phyloP scores from a whole-genome alignment of 108 stramenopile species.

The Pinguiococcus pyrenoidosus region DNA sequence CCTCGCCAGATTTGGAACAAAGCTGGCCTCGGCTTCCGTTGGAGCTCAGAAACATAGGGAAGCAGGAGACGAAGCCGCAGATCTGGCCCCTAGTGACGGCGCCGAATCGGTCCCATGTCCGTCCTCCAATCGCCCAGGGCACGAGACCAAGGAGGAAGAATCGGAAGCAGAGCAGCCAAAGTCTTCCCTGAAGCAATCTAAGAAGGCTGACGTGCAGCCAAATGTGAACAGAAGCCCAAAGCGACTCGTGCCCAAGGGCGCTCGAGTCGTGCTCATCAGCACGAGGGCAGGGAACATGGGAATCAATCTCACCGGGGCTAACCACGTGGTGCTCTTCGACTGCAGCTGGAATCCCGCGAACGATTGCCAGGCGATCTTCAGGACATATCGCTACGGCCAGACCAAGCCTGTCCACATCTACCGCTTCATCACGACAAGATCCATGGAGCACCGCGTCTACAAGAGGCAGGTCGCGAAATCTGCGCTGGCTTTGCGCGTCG shows the following conservation, averaged over 20 bases:
- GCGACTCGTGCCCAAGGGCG: not conserved
- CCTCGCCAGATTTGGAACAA: too few species aligned
- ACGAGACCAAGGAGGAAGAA: not conserved
- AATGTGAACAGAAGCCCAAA: too few species aligned
- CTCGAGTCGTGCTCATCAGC: not conserved
- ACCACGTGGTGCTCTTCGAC: conserved; percentile 34
- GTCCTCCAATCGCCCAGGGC: too few species aligned
- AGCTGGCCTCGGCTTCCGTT: too few species aligned
- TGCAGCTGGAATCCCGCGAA: conserved; percentile 38
- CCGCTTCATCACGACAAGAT: conserved; percentile 18
- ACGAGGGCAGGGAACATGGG: conserved; percentile 25
- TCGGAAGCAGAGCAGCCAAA: not conserved
- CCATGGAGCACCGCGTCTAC: not conserved
- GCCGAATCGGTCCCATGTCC: too few species aligned
- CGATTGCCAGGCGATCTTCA: conserved; percentile 39
- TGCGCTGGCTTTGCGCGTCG: too few species aligned
- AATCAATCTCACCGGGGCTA: conserved; percentile 34
- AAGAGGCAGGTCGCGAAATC: not conserved
- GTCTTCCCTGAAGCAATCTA: too few species aligned
- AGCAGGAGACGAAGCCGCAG: too few species aligned
- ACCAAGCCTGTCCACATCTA: conserved; percentile 30
- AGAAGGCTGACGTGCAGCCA: too few species aligned
- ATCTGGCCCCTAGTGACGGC: too few species aligned
- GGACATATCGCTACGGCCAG: conserved; percentile 33
- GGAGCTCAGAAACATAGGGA: not conserved